Base-by-base conservation (phyloP, 768 basidiomycete species). In the Strobilomyces echinocephalus region DNA sequence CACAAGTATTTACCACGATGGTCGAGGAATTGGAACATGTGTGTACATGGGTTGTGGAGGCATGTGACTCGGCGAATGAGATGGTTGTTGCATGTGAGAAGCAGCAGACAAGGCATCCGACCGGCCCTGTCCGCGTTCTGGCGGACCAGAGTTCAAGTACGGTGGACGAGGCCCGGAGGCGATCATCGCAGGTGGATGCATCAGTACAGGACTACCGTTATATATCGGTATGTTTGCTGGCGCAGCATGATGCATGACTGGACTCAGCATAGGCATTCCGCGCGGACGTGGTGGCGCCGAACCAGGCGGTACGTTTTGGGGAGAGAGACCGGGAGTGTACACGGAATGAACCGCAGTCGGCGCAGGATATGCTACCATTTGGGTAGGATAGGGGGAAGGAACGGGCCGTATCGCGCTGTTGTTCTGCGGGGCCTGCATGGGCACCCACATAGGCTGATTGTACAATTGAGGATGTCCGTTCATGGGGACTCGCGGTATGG, bases 371-470 rank as follows among this genome's bases (percentile, higher is more conserved):
- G 83, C 67, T 70, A 89, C 75, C 69, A 88, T 73, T 54, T 80
- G 85, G 7, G 79, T 53, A 55, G 82, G 77, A 63, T 88, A 89
- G 18, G 87, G 84, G 10, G 85, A 83, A 16, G 74, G 67, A 59
- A 68, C 49, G 8, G 79, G 76, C 39, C 84, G 79, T 67, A 88
- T 79, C 69, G 81, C 75, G 49, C 72, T 73, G 34, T 70, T 72
- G 20, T 72, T 76, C 63, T 80, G 83, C 7, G 72, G 71, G 14
- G 59, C 46, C 46, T 76, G 73, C 58, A 81, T 66, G 5, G 82
- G 74, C 67, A 89, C 73, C 87, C 87, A 89, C 69, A 88, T 74
- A 1, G 79, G 79, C 49, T 77, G 83, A 53, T 76, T 75, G 58
- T 85, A 88, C 58, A 82, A 62, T 9, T 83, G 76, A 21, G 81